A percentile compares a stretch with the other conserved stretches of the same genome.
Conservation (phyloP, 768 basidiomycete genomes). For the Coprinopsis marcescibilis region DNA sequence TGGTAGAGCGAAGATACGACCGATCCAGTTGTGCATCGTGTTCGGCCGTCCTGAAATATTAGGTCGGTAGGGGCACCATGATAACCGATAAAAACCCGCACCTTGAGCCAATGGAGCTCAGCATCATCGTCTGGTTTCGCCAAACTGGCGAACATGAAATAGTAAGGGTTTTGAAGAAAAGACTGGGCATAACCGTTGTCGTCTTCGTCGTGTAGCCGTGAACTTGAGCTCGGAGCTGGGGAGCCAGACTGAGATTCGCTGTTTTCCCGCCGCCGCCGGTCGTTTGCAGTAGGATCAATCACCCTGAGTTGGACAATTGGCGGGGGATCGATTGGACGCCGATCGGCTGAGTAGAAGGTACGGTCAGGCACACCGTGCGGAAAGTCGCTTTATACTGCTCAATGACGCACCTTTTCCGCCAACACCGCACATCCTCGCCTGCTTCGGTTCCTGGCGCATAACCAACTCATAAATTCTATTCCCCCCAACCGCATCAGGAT, state of each 20-base stretch:
- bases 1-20: constrained; percentile 90
- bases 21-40: constrained; percentile 84
- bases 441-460: constrained; percentile 88
- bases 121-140: constrained; percentile 86
- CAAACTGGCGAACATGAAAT: constrained; percentile 91
- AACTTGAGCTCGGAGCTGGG: constrained; percentile 17
- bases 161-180: constrained; percentile 88
- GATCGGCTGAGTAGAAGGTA: constrained; percentile 55
- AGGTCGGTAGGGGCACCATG: constrained; percentile 6
- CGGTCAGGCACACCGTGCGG: neutral
- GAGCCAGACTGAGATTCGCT: constrained; percentile 15
- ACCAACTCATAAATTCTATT: constrained; percentile 77
- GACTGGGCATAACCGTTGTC: constrained; percentile 39
- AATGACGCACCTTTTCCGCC: constrained; percentile 60
- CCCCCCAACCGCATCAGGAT: neutral
- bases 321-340: constrained; percentile 94
- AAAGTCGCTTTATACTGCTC: neutral
- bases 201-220: constrained; percentile 12
- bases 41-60: constrained; percentile 68
- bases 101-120: constrained; percentile 81
- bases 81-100: constrained; percentile 19
- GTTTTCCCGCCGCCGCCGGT: constrained; percentile 18
- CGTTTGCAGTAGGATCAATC: constrained; percentile 49
- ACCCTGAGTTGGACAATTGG: constrained; percentile 95
- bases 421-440: constrained; percentile 86